Evolutionary conservation across 2,329 filamentous ascomycete genomes (phyloP).

Genomic region (Cladophialophora bantiana): DNA sequence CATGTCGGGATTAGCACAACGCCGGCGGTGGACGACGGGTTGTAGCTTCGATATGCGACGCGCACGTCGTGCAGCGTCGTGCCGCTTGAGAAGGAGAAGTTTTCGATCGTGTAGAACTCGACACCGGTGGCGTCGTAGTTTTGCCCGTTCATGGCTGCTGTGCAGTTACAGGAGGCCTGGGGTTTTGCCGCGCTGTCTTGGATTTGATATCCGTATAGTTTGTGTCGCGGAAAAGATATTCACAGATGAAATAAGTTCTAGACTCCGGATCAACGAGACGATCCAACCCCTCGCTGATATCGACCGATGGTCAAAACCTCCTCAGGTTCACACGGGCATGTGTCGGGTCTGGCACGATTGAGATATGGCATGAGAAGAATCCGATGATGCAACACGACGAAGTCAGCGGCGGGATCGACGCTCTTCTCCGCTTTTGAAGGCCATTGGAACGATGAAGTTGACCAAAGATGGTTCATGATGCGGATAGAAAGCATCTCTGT

Average conservation of each 20-base stretch:
- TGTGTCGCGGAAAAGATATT: neutral
- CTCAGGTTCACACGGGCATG: neutral
- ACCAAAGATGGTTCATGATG: neutral
- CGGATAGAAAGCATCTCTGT: neutral
- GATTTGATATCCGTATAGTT: neutral
- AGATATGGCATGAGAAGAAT: neutral
- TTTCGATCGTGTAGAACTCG: conserved; percentile 46
- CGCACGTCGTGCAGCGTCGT: conserved; percentile 44
- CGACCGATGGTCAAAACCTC: neutral
- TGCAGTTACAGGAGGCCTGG: neutral
- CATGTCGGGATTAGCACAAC: conserved; percentile 62
- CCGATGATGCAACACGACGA: neutral
- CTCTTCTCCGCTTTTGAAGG: conserved; percentile 2
- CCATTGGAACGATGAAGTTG: neutral
- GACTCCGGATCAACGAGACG: neutral
- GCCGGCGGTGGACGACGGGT: conserved; percentile 47
- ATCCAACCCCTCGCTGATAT: neutral
- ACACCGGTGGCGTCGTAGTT: conserved; percentile 42
- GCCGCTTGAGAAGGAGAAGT: conserved; percentile 51
- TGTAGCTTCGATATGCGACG: conserved; percentile 54
- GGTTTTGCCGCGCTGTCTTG: neutral
- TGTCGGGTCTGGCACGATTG: neutral
- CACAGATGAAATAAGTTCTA: neutral
- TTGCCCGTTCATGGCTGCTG: conserved; percentile 23
- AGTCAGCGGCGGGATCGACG: neutral